Base-by-base conservation (phyloP, 1,284 basidiomycete genomes). In the Puccinia triticina region DNA sequence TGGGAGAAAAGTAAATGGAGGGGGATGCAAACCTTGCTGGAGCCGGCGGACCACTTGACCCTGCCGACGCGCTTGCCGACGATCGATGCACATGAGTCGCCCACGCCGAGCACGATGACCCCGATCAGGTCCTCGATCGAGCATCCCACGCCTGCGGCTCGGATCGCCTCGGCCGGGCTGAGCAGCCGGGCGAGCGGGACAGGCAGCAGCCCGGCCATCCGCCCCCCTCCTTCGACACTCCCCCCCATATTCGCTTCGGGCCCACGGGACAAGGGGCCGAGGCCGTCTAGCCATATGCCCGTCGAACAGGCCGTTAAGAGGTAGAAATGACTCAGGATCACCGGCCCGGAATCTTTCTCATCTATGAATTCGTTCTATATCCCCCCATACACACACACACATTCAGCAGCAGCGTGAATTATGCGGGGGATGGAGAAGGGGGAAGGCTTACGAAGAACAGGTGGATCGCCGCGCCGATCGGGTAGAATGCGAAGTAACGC, bases 401-500 rank as follows among this genome's bases (percentile, higher is more conserved):
- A 66, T 66, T 61, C 23, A 61, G 57, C 23, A 26, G 23, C 5
- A 61, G 23, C 7, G 8, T 8, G 23, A 21, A 21, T n/a, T 61
- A 61, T 5, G 23, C 5, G 29, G 26, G 26, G 34, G 23, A 14
- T 7, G 61, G 18, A 64, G 23, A 32, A 12, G 23, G 23, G 40
- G 43, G 16, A 16, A 26, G 69, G 43, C 77, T 72, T 73, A 80
- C 77, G 90, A 99, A 92, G 88, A 99, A 99, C 83, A 98, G 89
- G 88, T 99, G 97, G 37, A 99, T 91, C 16, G 92, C 90, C 5
- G 94, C 96, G 11, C 96, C 95, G 85, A 98, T 93, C 2, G 97
- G 97, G 88, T 96, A 98, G 46, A 99, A 91, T 48, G 97, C 97
- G 88, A 98, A 99, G 88, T 98, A 99, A 74, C 97, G 93, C 84